Percentiles rank a stretch among this genome's conserved stretches.
Conservation (phyloP, 2,329 filamentous ascomycete species). For the Cladophialophora carrionii region DNA sequence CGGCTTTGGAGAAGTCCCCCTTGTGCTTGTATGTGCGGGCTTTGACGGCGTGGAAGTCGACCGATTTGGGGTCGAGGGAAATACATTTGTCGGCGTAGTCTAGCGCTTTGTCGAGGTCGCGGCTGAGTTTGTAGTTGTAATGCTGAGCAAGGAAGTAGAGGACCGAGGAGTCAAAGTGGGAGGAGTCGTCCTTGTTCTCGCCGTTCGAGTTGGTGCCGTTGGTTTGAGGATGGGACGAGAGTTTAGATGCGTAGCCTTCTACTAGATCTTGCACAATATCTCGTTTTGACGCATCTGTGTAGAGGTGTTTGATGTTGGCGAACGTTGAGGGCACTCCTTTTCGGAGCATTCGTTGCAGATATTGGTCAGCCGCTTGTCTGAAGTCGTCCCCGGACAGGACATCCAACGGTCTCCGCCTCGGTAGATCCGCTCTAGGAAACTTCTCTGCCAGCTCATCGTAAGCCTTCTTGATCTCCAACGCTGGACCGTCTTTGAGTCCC, state of each 20-base stretch:
- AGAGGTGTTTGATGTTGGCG: constrained; percentile 93
- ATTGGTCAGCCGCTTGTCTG: constrained; percentile 72
- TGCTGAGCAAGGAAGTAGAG: constrained; percentile 95
- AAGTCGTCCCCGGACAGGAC: constrained; percentile 86
- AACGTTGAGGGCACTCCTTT: constrained; percentile 96
- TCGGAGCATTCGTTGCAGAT: constrained; percentile 81
- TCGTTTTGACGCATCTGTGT: constrained; percentile 76
- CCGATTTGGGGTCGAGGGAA: constrained; percentile 74
- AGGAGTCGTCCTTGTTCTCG: constrained; percentile 56
- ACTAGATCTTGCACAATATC: constrained; percentile 74
- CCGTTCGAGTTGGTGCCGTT: constrained; percentile 55
- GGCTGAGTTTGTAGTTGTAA: constrained; percentile 89
- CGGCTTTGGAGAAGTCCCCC: constrained; percentile 76
- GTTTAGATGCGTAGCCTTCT: constrained; percentile 71
- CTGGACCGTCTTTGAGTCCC: constrained; percentile 64
- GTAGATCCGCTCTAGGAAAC: constrained; percentile 79
- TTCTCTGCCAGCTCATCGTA: constrained; percentile 82
- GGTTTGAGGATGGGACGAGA: constrained; percentile 48
- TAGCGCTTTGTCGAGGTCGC: constrained; percentile 78
- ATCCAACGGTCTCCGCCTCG: constrained; percentile 82
- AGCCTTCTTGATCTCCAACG: constrained; percentile 69
- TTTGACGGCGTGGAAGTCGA: constrained; percentile 94
- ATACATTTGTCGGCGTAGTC: constrained; percentile 84
- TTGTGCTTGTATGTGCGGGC: constrained; percentile 92
- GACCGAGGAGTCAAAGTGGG: constrained; percentile 72